Percentiles rank a stretch among this genome's conserved stretches.
phyloP scores from a whole-genome alignment of 306 rosid species.

The Psophocarpus tetragonolobus region DNA sequence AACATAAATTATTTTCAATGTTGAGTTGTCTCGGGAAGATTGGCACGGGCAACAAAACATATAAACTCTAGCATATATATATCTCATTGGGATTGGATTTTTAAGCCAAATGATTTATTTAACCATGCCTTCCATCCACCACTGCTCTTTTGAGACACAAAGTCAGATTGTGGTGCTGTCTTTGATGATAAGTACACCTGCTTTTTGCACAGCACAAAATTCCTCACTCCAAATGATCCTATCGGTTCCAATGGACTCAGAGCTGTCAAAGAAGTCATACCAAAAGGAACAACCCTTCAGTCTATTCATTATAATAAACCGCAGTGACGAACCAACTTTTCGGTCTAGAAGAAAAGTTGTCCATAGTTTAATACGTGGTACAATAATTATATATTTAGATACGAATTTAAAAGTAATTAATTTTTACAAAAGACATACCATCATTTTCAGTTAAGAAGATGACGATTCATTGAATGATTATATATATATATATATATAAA shows the following conservation, averaged over 20 bases:
- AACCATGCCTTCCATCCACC: slow-evolving; percentile 61
- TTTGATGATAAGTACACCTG: slow-evolving; percentile 36
- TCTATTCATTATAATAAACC: not conserved
- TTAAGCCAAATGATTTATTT: slow-evolving; percentile 41
- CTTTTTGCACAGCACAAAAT: slow-evolving; percentile 61
- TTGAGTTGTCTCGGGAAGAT: not conserved
- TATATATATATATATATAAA: too few relatives aligned
- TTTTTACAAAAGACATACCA: not conserved
- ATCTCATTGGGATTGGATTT: slow-evolving; percentile 33
- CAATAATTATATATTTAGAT: not conserved
- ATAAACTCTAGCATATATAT: not conserved
- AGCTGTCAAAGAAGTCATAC: slow-evolving; percentile 45
- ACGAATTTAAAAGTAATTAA: too few relatives aligned
- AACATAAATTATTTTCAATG: not conserved
- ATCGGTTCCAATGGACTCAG: slow-evolving; percentile 58
- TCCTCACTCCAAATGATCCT: slow-evolving; percentile 53
- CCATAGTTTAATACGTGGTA: not conserved
- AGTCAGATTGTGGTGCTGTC: slow-evolving; percentile 37
- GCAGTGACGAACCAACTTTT: not conserved
- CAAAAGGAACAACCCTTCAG: slow-evolving; percentile 12
- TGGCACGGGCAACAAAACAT: not conserved
- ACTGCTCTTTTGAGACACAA: slow-evolving; percentile 40
- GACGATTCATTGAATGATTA: not conserved
- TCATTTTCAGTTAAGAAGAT: not conserved
- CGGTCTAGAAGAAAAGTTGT: not conserved